phyloP scores from a whole-genome alignment of 306 rosid genomes.

The Quercus aquifolioides region DNA sequence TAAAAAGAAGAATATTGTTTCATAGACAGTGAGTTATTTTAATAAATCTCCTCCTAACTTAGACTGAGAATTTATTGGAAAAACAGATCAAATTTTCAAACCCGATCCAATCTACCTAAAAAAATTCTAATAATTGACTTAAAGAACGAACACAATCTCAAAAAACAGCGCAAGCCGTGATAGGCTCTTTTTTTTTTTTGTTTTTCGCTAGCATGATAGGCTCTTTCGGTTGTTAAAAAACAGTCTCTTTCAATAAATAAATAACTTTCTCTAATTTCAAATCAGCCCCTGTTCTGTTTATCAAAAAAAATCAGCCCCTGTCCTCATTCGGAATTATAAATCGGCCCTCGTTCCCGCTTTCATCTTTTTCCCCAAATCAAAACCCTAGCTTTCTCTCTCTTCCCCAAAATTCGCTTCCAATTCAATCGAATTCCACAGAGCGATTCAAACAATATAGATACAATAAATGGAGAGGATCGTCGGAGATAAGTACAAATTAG shows the following conservation, averaged over 20 bases:
- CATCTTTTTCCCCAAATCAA: too few species aligned
- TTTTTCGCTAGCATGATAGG: not conserved
- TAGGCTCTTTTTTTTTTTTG: not conserved
- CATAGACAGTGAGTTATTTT: too few species aligned
- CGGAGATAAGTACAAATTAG: conserved; percentile 60
- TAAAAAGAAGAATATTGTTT: too few species aligned
- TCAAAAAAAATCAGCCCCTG: too few species aligned
- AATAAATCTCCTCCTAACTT: too few species aligned
- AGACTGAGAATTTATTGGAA: too few species aligned
- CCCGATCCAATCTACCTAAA: too few species aligned
- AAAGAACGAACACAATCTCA: not conserved
- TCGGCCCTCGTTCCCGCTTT: not conserved
- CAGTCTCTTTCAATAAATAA: not conserved
- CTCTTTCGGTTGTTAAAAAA: not conserved
- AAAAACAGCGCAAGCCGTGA: not conserved
- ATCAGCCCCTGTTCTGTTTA: not conserved
- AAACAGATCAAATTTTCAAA: too few species aligned
- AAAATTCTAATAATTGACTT: too few species aligned
- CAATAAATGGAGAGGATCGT: conserved; percentile 55
- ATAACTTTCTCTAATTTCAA: not conserved
- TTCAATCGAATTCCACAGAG: not conserved
- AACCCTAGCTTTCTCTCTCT: not conserved
- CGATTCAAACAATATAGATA: not conserved
- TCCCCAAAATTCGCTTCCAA: not conserved
- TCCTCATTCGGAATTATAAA: not conserved